Evolutionary conservation across 768 basidiomycete genomes (phyloP).

Genomic region (Leccinum arenicola): DNA sequence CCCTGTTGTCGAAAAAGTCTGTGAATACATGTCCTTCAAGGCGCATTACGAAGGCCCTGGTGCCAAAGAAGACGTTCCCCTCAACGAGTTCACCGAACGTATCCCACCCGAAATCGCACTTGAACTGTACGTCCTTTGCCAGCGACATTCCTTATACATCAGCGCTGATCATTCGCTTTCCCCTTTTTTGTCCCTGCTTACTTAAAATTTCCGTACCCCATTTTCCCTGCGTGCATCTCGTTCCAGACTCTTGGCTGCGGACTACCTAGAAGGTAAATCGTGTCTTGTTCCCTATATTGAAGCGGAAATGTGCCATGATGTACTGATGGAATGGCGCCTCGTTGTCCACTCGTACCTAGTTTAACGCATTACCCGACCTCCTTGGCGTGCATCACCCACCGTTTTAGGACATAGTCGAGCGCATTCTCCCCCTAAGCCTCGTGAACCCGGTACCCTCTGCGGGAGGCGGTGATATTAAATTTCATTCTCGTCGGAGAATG

Average conservation of each 20-base stretch:
- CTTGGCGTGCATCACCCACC: background rate
- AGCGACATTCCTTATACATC: background rate
- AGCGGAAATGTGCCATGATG: constrained; percentile 5
- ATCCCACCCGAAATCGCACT: constrained; percentile 85
- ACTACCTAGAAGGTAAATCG: constrained; percentile 59
- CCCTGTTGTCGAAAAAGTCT: constrained; percentile 79
- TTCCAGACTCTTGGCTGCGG: constrained; percentile 56
- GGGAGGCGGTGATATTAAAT: background rate
- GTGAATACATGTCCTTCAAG: constrained; percentile 89
- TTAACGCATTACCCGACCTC: constrained; percentile 1
- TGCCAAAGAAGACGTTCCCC: constrained; percentile 74
- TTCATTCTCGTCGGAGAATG: background rate
- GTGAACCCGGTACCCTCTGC: background rate
- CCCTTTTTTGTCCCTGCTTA: background rate
- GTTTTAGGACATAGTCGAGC: background rate
- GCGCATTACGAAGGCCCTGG: constrained; percentile 68
- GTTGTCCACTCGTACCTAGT: constrained; percentile 5
- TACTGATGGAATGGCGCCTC: constrained; percentile 16
- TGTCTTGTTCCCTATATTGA: constrained; percentile 12
- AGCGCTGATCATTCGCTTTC: constrained; percentile 13
- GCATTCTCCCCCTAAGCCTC: background rate
- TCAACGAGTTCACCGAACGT: constrained; percentile 75
- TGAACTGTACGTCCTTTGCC: constrained; percentile 68
- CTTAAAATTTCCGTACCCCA: constrained; percentile 6
- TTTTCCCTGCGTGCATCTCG: background rate